These are phyloP conservation scores for Pichia sp. DNA, from an alignment of 1,139 yeast genomes.

Conservation along the genomic window DNA sequence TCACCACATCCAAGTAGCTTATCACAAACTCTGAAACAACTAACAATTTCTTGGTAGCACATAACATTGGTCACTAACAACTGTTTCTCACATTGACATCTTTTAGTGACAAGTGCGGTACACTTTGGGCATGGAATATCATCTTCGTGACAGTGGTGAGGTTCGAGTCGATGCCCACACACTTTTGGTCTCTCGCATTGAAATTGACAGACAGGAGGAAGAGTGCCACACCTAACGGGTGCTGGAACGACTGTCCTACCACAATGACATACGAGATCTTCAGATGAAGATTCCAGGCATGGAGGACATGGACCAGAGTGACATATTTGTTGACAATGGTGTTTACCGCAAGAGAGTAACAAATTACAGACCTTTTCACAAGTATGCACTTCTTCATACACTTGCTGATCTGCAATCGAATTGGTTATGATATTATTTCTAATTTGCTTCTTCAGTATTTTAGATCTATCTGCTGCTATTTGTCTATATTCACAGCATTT, in stretches of 20 bases:
- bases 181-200: constrained; percentile 55
- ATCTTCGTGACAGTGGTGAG: constrained; percentile 71
- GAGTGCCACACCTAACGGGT: constrained; percentile 86
- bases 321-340: constrained; percentile 67
- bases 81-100: constrained; percentile 66
- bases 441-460: constrained; percentile 42
- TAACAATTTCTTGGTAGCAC: constrained; percentile 62
- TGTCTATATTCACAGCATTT: constrained; percentile 68
- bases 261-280: constrained; percentile 78
- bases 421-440: constrained; percentile 32
- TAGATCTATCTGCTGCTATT: constrained; percentile 55
- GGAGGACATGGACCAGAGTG: constrained; percentile 82
- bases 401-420: constrained; percentile 34
- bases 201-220: constrained; percentile 56
- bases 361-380: constrained; percentile 69
- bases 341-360: constrained; percentile 62
- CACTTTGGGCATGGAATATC: constrained; percentile 67
- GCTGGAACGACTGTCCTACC: constrained; percentile 76
- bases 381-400: constrained; percentile 70
- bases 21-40: constrained; percentile 67
- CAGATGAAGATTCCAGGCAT: constrained; percentile 76
- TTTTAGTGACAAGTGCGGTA: constrained; percentile 54
- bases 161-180: constrained; percentile 74
- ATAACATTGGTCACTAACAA: constrained; percentile 52
- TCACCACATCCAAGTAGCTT: constrained; percentile 50